Conservation (phyloP, 163 green algal species). For the Volvox carteri region DNA sequence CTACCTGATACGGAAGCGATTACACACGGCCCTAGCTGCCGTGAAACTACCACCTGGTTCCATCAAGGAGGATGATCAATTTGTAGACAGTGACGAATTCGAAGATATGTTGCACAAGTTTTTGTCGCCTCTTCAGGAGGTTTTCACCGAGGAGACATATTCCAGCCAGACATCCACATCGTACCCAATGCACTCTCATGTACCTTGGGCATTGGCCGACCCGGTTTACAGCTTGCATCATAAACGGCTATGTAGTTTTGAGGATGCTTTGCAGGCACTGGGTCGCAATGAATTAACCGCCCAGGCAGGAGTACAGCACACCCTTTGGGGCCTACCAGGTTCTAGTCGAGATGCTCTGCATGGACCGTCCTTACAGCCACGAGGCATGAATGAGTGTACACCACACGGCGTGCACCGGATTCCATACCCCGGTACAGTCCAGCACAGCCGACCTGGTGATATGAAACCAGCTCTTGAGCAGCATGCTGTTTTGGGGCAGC, state of each 20-base stretch:
- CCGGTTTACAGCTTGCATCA: neutral
- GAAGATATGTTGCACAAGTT: constrained; percentile 37
- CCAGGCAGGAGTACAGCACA: neutral
- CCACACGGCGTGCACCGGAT: neutral
- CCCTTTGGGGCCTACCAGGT: neutral
- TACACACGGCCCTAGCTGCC: neutral
- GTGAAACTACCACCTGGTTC: neutral
- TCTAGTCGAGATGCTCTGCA: too few species aligned
- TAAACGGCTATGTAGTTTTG: neutral
- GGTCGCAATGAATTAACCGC: neutral
- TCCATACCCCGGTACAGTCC: neutral
- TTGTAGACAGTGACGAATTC: constrained; percentile 9
- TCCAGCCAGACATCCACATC: neutral
- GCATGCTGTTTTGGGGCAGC: neutral
- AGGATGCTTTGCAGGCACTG: neutral
- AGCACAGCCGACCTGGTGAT: neutral
- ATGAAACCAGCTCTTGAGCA: neutral
- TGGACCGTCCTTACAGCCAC: too few species aligned
- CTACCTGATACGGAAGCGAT: constrained; percentile 6
- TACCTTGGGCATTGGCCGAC: neutral
- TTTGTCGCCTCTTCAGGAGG: constrained; percentile 2
- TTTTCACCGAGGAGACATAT: neutral
- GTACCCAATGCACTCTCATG: neutral
- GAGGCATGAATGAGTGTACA: too few species aligned
- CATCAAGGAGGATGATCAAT: neutral